phyloP scores from a whole-genome alignment of 306 rosid genomes.

The Quercus robur region DNA sequence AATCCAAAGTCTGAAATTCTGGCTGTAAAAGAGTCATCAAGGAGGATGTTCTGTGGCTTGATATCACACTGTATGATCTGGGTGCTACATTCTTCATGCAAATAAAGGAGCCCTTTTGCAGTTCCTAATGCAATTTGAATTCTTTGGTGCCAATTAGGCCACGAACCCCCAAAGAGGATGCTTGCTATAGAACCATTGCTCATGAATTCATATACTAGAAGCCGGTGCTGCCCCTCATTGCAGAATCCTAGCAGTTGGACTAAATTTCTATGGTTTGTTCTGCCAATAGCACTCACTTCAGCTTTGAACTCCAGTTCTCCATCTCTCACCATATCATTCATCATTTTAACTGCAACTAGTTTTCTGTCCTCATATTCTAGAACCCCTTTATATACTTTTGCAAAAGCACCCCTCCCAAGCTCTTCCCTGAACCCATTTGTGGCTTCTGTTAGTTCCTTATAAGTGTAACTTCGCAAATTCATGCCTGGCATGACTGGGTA shows the following conservation, averaged over 20 bases:
- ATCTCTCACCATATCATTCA: slow-evolving; percentile 9
- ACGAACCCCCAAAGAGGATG: slow-evolving; percentile 16
- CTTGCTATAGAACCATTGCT: slow-evolving; percentile 30
- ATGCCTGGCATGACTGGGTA: not conserved
- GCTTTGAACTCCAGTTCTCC: slow-evolving; percentile 31
- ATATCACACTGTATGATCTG: slow-evolving; percentile 37
- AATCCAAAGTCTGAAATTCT: slow-evolving; percentile 33
- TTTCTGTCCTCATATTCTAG: not conserved
- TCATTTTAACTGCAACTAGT: slow-evolving; percentile 30
- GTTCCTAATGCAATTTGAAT: slow-evolving; percentile 21
- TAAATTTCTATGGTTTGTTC: slow-evolving; percentile 37
- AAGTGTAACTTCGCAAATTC: slow-evolving; percentile 21
- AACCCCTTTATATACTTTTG: slow-evolving; percentile 27
- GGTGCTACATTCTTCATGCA: slow-evolving; percentile 33
- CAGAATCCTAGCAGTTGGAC: slow-evolving; percentile 37
- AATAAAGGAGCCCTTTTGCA: slow-evolving; percentile 18
- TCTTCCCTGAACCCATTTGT: slow-evolving; percentile 27
- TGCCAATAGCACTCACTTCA: slow-evolving; percentile 29
- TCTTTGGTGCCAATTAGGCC: slow-evolving; percentile 26
- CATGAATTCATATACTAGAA: slow-evolving; percentile 41
- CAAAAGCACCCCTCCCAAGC: slow-evolving; percentile 25
- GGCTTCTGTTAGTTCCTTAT: slow-evolving; percentile 16
- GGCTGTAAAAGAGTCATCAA: slow-evolving; percentile 24
- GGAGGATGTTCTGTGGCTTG: slow-evolving; percentile 41
- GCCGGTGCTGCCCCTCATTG: slow-evolving; percentile 23